Evolutionary conservation across 2,329 filamentous ascomycete species (phyloP).

Genomic region (Ophiostoma himal-ulmi): DNA sequence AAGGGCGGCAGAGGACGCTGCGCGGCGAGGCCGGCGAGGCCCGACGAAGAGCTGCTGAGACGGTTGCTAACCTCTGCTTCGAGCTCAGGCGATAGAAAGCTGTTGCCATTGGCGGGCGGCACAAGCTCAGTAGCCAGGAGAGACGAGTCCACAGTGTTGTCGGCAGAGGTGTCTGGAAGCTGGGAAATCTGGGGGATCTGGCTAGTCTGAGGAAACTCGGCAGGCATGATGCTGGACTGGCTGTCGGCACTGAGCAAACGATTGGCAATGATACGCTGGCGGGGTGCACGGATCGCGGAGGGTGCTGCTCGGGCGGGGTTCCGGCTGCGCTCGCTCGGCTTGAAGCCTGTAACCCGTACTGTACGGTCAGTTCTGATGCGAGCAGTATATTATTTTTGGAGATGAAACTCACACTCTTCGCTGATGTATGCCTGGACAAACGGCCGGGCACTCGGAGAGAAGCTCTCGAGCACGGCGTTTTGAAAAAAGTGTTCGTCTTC

Average conservation of each 20-base stretch:
- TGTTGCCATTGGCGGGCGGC: not conserved
- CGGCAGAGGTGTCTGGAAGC: too few relatives aligned
- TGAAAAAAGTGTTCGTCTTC: conserved; percentile 35
- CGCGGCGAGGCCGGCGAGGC: not conserved
- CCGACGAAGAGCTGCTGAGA: not conserved
- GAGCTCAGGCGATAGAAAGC: not conserved
- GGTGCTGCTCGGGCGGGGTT: not conserved
- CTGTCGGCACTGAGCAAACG: too few relatives aligned
- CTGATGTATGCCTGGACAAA: conserved; percentile 24
- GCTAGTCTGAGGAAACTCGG: too few relatives aligned
- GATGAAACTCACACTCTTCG: conserved; percentile 19
- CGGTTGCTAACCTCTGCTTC: not conserved
- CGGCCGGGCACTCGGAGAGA: conserved; percentile 28
- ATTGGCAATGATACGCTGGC: not conserved
- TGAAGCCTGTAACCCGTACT: not conserved
- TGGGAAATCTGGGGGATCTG: too few relatives aligned
- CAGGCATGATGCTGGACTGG: too few relatives aligned
- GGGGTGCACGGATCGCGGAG: not conserved
- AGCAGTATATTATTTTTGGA: not conserved
- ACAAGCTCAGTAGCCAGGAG: not conserved
- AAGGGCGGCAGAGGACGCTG: not conserved
- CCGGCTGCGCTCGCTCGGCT: conserved; percentile 6
- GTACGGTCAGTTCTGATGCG: not conserved
- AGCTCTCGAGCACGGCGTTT: conserved; percentile 28
- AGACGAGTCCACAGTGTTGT: not conserved